Conservation (phyloP, 192 early-diverging fungal species). For the Coemansia sp. region DNA sequence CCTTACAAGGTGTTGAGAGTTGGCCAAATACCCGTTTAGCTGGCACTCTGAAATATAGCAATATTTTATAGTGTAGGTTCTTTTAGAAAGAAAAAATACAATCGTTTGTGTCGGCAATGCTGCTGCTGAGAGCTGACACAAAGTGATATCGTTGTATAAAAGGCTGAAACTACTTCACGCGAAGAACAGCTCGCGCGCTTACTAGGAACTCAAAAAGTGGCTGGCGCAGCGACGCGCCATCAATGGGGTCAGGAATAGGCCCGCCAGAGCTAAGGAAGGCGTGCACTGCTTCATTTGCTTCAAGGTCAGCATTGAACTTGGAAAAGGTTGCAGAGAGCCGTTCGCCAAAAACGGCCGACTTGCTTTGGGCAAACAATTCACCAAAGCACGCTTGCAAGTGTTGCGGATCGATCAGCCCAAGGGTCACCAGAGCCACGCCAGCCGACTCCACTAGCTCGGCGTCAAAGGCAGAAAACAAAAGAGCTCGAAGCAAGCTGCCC, state of each 20-base stretch:
- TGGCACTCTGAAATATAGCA: too few species aligned
- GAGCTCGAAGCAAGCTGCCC: constrained; percentile 26
- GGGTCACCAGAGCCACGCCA: constrained; percentile 34
- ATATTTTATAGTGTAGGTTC: too few species aligned
- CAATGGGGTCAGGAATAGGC: constrained; percentile 36
- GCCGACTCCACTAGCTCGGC: constrained; percentile 41
- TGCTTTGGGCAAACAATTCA: constrained; percentile 21
- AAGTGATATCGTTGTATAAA: too few species aligned
- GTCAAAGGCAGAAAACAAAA: constrained; percentile 46
- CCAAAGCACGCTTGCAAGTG: constrained; percentile 38
- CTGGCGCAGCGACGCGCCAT: constrained; percentile 35
- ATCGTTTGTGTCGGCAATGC: too few species aligned
- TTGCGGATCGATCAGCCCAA: constrained; percentile 30
- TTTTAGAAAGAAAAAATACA: too few species aligned
- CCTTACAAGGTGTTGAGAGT: too few species aligned
- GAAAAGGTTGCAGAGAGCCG: constrained; percentile 35
- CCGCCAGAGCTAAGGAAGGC: constrained; percentile 11
- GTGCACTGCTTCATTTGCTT: constrained; percentile 16
- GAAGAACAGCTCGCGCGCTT: constrained; percentile 38
- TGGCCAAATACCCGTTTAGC: too few species aligned
- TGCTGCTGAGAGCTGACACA: too few species aligned
- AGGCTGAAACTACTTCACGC: constrained; percentile 25
- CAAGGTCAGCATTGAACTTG: constrained; percentile 33
- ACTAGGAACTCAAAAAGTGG: constrained; percentile 48
- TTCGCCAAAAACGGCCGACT: constrained; percentile 21